Percentiles rank a stretch among this genome's conserved stretches.
Conservation (phyloP, 768 basidiomycete genomes). For the Lactarius trivialis region DNA sequence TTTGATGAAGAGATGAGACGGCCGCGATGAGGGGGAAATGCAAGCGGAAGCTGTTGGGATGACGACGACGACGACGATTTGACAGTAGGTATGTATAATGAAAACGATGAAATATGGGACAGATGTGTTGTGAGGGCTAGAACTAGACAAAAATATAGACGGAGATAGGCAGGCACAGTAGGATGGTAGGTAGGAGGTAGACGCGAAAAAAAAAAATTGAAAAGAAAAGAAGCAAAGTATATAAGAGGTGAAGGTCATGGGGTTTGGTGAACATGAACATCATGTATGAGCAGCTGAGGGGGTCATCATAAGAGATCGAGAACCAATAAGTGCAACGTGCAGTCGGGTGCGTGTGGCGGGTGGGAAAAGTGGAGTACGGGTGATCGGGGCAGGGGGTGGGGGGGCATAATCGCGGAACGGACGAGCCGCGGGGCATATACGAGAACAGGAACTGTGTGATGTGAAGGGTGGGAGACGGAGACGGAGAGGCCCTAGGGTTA, state of each 20-base stretch:
- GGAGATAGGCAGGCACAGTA: slow-evolving; percentile 8
- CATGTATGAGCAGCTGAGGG: slow-evolving; percentile 5
- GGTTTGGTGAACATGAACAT: slow-evolving; percentile 10
- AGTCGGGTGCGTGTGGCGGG: neutral
- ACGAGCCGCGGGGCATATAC: slow-evolving; percentile 5
- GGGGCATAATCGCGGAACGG: slow-evolving; percentile 5
- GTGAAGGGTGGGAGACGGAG: neutral
- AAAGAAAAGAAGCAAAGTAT: neutral
- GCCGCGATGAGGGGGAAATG: neutral
- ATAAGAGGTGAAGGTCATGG: slow-evolving; percentile 13
- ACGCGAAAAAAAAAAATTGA: neutral
- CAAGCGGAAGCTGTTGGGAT: neutral
- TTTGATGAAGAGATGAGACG: neutral
- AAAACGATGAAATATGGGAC: slow-evolving; percentile 8
- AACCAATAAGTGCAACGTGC: slow-evolving; percentile 8
- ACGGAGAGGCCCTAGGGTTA: slow-evolving; percentile 3
- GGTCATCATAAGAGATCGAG: slow-evolving; percentile 19
- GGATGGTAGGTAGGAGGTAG: neutral
- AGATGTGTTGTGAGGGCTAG: slow-evolving; percentile 11
- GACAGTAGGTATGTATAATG: slow-evolving; percentile 12
- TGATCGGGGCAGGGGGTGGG: neutral
- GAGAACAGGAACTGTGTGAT: neutral
- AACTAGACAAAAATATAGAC: slow-evolving; percentile 13
- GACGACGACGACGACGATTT: neutral
- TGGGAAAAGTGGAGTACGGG: neutral